Evolutionary conservation across 116 monocot species (phyloP).

Genomic region (Thalassia testudinum): DNA sequence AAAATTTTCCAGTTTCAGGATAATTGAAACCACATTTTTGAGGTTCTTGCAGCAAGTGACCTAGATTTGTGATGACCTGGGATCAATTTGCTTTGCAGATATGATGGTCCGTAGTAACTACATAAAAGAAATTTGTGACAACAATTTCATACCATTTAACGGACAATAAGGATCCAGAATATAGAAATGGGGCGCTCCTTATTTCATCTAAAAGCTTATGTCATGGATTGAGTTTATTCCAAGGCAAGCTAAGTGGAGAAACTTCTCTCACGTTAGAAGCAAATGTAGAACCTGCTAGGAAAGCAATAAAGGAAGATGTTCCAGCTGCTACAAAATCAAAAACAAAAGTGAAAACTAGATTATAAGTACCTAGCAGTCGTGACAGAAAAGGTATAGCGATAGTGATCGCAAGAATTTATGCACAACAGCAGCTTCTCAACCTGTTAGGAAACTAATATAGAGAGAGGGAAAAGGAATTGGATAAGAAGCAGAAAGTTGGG

Average conservation of each 20-base stretch:
- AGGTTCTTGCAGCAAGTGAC: slow-evolving; percentile 59
- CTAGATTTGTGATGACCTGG: slow-evolving; percentile 67
- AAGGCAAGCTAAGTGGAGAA: slow-evolving; percentile 41
- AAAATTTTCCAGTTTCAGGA: slow-evolving; percentile 54
- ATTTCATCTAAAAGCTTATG: slow-evolving; percentile 80
- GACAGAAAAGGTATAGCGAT: slow-evolving; percentile 96
- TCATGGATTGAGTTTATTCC: slow-evolving; percentile 86
- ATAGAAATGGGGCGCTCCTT: slow-evolving; percentile 64
- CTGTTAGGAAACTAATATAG: no score
- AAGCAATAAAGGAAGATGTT: slow-evolving; percentile 16
- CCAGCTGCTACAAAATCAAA: slow-evolving; percentile 18
- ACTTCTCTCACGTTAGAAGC: slow-evolving; percentile 51
- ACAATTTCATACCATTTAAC: slow-evolving; percentile 67
- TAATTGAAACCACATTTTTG: slow-evolving; percentile 59
- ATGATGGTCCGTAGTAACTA: slow-evolving; percentile 41
- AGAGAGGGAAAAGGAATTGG: no score
- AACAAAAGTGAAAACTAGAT: slow-evolving; percentile 22
- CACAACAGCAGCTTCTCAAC: no score
- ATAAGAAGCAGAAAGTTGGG: no score
- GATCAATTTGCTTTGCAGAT: slow-evolving; percentile 45
- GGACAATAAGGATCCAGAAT: slow-evolving; percentile 51
- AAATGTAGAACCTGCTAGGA: slow-evolving; percentile 40
- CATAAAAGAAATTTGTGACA: slow-evolving; percentile 56
- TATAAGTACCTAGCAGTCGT: slow-evolving; percentile 81
- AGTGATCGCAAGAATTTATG: slow-evolving; percentile 70